These are phyloP conservation scores for Biscogniauxia sp. DNA, from an alignment of 2,329 filamentous ascomycete genomes.

Conservation along the genomic window DNA sequence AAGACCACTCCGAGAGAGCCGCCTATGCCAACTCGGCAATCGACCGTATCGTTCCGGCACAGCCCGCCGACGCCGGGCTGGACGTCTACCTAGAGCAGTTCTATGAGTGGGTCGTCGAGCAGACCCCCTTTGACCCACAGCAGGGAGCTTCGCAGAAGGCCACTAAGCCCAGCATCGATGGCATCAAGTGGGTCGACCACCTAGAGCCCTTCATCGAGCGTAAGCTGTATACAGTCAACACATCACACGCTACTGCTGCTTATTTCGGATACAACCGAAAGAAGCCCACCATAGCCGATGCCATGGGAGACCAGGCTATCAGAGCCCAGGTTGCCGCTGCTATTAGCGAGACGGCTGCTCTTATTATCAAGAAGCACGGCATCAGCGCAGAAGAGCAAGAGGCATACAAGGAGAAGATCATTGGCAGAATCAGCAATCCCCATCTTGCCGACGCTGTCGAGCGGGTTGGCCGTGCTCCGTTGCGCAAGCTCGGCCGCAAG, in stretches of 20 bases:
- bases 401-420: slow-evolving; percentile 87
- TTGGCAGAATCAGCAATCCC: slow-evolving; percentile 89
- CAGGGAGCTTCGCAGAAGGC: slow-evolving; percentile 21
- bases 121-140: slow-evolving; percentile 73
- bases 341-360: slow-evolving; percentile 78
- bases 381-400: slow-evolving; percentile 74
- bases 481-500: slow-evolving; percentile 91
- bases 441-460: slow-evolving; percentile 89
- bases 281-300: slow-evolving; percentile 86
- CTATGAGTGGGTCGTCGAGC: slow-evolving; percentile 97
- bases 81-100: slow-evolving; percentile 97
- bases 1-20: slow-evolving; percentile 69
- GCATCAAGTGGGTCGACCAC: slow-evolving; percentile 90
- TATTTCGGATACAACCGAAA: slow-evolving; percentile 90
- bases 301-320: slow-evolving; percentile 78
- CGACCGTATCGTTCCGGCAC: slow-evolving; percentile 94
- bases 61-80: slow-evolving; percentile 74
- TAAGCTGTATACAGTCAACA: slow-evolving; percentile 99
- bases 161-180: slow-evolving; percentile 72
- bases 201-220: slow-evolving; percentile 96
- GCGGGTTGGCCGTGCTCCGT: slow-evolving; percentile 89
- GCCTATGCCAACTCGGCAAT: slow-evolving; percentile 97
- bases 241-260: slow-evolving; percentile 89
- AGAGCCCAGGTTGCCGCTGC: slow-evolving; percentile 75
- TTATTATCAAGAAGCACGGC: slow-evolving; percentile 84